These are phyloP conservation scores for Musa itinerans DNA, from an alignment of 176 grass and related monocot species.

Conservation along the genomic window DNA sequence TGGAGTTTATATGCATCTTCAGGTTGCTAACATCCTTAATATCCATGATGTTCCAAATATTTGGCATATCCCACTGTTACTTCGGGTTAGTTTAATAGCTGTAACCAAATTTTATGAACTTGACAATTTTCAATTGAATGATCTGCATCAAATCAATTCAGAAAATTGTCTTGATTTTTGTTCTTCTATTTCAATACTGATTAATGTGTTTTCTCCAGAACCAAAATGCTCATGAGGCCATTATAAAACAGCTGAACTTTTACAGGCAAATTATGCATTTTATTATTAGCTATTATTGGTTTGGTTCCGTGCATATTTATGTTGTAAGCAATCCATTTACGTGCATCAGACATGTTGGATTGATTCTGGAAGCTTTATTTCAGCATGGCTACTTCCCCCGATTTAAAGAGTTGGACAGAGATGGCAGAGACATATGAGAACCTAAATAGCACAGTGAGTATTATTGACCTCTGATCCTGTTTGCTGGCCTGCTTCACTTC, in stretches of 20 bases:
- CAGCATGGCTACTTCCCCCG: conserved; percentile 54
- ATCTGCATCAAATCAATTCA: conserved; percentile 10
- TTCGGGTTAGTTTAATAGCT: conserved; percentile 57
- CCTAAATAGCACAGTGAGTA: conserved; percentile 64
- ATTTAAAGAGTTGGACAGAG: conserved; percentile 68
- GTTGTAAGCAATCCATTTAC: background rate
- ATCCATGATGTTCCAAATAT: conserved; percentile 96
- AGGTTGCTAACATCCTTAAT: conserved; percentile 94
- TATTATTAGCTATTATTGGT: conserved; percentile 7
- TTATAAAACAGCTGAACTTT: conserved; percentile 90
- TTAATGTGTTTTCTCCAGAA: conserved; percentile 54
- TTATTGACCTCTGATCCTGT: conserved; percentile 21
- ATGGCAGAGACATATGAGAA: conserved; percentile 85
- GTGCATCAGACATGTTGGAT: background rate
- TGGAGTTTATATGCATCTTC: conserved; percentile 22
- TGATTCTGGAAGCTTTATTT: conserved; percentile 15
- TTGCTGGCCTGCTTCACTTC: background rate
- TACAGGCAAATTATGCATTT: conserved; percentile 35
- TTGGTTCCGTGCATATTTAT: background rate
- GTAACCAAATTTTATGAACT: background rate
- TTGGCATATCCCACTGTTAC: conserved; percentile 94
- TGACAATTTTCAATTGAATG: conserved; percentile 18
- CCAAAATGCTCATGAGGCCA: conserved; percentile 83
- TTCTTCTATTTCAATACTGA: background rate
- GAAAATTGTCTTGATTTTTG: conserved; percentile 7